phyloP scores from a whole-genome alignment of 345 rosid genomes.

The Arabis alpina region DNA sequence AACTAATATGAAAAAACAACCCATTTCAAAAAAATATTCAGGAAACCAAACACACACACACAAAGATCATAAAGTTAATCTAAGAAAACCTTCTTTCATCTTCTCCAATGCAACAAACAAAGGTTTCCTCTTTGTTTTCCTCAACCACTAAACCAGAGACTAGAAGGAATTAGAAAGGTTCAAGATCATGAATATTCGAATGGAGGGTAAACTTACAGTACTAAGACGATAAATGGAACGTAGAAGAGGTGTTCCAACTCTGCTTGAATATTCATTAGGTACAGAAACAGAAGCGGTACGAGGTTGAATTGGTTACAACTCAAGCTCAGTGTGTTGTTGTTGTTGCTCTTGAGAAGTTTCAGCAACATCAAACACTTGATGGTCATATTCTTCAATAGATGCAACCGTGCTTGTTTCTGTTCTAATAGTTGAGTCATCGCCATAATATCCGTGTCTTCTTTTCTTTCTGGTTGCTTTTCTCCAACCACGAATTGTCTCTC shows the following conservation, averaged over 20 bases:
- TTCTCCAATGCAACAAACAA: conserved; percentile 85
- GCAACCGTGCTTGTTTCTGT: conserved; percentile 86
- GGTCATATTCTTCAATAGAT: conserved; percentile 79
- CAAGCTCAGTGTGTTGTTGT: conserved; percentile 45
- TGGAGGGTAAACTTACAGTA: conserved; percentile 53
- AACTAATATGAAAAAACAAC: too few species aligned
- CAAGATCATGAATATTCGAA: neutral
- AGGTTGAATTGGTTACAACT: conserved; percentile 52
- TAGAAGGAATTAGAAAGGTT: neutral
- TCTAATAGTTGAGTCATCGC: conserved; percentile 70
- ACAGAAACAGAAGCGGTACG: conserved; percentile 34
- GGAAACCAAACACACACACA: conserved; percentile 10
- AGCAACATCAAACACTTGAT: conserved; percentile 61
- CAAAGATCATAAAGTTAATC: neutral
- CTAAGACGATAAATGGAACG: conserved; percentile 80
- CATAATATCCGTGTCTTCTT: conserved; percentile 61
- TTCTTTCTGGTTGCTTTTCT: conserved; percentile 79
- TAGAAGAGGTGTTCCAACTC: conserved; percentile 72
- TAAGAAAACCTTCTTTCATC: conserved; percentile 98
- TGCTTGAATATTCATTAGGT: conserved; percentile 66
- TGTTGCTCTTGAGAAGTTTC: conserved; percentile 32
- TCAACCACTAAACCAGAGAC: conserved; percentile 67
- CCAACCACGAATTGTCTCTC: conserved; percentile 94
- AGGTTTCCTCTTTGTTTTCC: conserved; percentile 79
- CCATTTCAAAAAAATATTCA: conserved; percentile 23